A percentile compares a stretch with the other conserved stretches of the same genome.
Evolutionary conservation across 148 eudicot species (phyloP).

Genomic region (Rhododendron simsii): DNA sequence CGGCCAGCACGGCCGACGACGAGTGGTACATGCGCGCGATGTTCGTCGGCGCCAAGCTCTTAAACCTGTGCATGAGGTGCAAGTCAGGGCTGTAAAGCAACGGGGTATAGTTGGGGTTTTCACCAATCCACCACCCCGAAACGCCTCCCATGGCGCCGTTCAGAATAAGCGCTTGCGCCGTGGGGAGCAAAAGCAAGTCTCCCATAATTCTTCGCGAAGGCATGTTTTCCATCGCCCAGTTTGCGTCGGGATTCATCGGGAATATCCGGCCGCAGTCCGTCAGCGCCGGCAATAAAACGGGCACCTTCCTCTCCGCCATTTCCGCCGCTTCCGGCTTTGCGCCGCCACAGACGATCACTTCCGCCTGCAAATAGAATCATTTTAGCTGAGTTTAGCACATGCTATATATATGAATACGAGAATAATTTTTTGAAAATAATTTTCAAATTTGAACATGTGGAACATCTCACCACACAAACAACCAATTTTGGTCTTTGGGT

Average conservation of each 20-base stretch:
- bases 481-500: no score
- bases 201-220: conserved; percentile 66
- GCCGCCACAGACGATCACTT: conserved; percentile 72
- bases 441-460: no score
- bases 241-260: conserved; percentile 15
- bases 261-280: conserved; percentile 52
- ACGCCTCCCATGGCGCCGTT: conserved; percentile 72
- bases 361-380: conserved; percentile 10
- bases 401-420: no score
- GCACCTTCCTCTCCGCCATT: conserved; percentile 17
- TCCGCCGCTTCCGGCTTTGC: conserved; percentile 25
- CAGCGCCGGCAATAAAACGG: conserved; percentile 35
- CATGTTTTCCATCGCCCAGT: conserved; percentile 79
- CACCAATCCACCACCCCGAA: conserved; percentile 63
- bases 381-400: not conserved
- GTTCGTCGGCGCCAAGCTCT: conserved; percentile 15
- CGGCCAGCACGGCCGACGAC: conserved; percentile 45
- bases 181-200: conserved; percentile 75
- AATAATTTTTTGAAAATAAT: no score
- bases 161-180: conserved; percentile 45
- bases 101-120: conserved; percentile 44
- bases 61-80: conserved; percentile 39
- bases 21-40: conserved; percentile 86
- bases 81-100: conserved; percentile 45
- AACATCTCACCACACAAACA: no score